Evolutionary conservation across 768 basidiomycete species (phyloP).

Genomic region (Boletus sp.): DNA sequence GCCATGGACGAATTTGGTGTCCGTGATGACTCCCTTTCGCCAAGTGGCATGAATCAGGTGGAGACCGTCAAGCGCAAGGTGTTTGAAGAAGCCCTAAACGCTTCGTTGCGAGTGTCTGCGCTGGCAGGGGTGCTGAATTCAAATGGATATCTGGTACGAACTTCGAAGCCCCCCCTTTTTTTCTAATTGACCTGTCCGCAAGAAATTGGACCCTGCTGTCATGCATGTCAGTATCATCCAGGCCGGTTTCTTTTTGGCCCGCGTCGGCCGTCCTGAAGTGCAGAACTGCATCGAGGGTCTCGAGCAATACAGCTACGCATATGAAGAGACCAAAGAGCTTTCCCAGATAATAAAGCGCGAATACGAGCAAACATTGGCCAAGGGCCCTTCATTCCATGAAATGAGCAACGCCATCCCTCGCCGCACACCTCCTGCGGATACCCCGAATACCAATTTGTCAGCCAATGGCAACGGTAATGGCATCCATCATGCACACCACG

Average conservation of each 20-base stretch:
- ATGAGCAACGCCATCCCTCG: constrained; percentile 38
- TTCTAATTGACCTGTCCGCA: constrained; percentile 7
- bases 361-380: constrained; percentile 41
- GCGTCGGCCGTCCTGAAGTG: constrained; percentile 80
- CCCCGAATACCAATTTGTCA: constrained; percentile 6
- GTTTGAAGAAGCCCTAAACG: constrained; percentile 78
- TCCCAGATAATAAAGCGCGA: constrained; percentile 59
- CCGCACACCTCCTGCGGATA: constrained; percentile 17
- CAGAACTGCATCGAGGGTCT: constrained; percentile 80
- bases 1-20: constrained; percentile 85
- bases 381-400: constrained; percentile 39
- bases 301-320: constrained; percentile 84
- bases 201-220: constrained; percentile 83
- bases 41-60: constrained; percentile 51
- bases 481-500: constrained; percentile 13
- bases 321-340: constrained; percentile 80
- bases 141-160: constrained; percentile 78
- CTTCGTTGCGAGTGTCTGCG: constrained; percentile 85
- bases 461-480: constrained; percentile 20
- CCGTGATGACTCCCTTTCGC: constrained; percentile 47
- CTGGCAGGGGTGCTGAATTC: constrained; percentile 79
- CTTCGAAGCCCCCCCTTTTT: constrained; percentile 5
- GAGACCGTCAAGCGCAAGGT: constrained; percentile 67
- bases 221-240: constrained; percentile 86
- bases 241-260: constrained; percentile 78